These are phyloP conservation scores for Venturia nashicola DNA, from an alignment of 2,329 filamentous ascomycete genomes.

Conservation along the genomic window DNA sequence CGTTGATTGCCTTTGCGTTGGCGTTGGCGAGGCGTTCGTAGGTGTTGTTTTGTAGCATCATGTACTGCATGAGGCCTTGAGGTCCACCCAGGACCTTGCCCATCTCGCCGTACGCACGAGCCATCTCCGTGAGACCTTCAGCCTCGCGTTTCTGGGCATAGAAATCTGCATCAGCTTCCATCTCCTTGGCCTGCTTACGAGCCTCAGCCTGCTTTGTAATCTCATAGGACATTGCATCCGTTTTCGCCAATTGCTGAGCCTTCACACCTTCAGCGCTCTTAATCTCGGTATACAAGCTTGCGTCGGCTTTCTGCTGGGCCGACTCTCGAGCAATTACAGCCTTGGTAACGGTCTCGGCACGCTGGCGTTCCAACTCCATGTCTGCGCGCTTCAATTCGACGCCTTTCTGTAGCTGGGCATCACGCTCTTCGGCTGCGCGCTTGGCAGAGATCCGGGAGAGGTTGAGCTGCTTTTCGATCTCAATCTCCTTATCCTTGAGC, in stretches of 20 bases:
- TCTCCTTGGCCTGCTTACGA: constrained; percentile 24
- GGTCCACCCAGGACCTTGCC: constrained; percentile 65
- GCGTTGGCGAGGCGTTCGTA: constrained; percentile 67
- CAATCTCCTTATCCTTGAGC: constrained; percentile 59
- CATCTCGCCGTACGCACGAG: constrained; percentile 65
- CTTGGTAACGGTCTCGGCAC: constrained; percentile 67
- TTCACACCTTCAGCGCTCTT: constrained; percentile 37
- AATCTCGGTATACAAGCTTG: constrained; percentile 12
- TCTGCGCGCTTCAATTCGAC: constrained; percentile 67
- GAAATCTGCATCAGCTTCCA: constrained; percentile 27
- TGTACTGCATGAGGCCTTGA: constrained; percentile 64
- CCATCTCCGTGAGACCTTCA: constrained; percentile 65
- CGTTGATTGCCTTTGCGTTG: constrained; percentile 63
- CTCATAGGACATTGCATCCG: constrained; percentile 42
- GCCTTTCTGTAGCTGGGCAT: constrained; percentile 67
- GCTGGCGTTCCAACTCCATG: constrained; percentile 68
- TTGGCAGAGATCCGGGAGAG: constrained; percentile 63
- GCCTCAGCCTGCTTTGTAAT: constrained; percentile 35
- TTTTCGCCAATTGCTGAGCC: constrained; percentile 49
- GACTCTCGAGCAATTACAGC: constrained; percentile 58
- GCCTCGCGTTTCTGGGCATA: constrained; percentile 57
- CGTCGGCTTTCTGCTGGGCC: constrained; percentile 56
- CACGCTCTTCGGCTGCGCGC: constrained; percentile 60
- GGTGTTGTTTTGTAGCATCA: constrained; percentile 77
- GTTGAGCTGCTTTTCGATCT: constrained; percentile 60